Percentiles rank a stretch among this genome's conserved stretches.
Evolutionary conservation across 768 basidiomycete genomes (phyloP).

Genomic region (Amanita muscaria): DNA sequence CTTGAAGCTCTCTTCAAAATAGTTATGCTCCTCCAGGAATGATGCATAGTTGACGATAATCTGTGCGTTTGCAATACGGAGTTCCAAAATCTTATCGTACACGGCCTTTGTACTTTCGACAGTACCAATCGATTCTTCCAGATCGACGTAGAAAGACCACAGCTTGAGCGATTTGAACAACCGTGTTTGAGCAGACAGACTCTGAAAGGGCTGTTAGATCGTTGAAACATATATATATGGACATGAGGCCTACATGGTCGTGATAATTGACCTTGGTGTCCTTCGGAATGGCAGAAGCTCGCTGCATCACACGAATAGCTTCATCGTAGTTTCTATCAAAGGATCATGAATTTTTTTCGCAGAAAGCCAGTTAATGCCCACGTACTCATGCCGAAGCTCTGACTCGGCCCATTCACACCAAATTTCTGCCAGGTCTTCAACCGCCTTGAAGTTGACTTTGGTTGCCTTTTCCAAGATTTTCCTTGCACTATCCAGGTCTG

Average conservation of each 20-base stretch:
- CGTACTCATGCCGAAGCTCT: constrained; percentile 93
- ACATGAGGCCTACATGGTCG: constrained; percentile 71
- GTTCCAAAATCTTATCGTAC: constrained; percentile 93
- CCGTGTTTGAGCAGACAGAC: constrained; percentile 77
- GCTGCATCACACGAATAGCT: constrained; percentile 90
- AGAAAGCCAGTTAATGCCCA: constrained; percentile 11
- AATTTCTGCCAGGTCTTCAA: constrained; percentile 95
- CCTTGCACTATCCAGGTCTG: constrained; percentile 76
- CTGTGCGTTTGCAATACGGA: constrained; percentile 97
- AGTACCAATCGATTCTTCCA: constrained; percentile 94
- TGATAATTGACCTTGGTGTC: constrained; percentile 89
- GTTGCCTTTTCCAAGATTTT: constrained; percentile 92
- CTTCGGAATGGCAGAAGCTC: constrained; percentile 87
- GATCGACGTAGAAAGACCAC: constrained; percentile 98
- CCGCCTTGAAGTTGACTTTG: constrained; percentile 86
- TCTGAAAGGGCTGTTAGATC: constrained; percentile 29
- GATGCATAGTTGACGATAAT: constrained; percentile 95
- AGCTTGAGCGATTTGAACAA: constrained; percentile 97
- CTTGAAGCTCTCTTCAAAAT: constrained; percentile 99
- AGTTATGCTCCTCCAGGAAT: constrained; percentile 95
- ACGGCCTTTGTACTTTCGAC: constrained; percentile 87
- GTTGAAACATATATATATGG: not conserved
- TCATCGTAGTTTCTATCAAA: constrained; percentile 87
- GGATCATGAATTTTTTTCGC: not conserved
- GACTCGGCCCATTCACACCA: constrained; percentile 99